Percentiles rank a stretch among this genome's conserved stretches.
Evolutionary conservation across 2,329 filamentous ascomycete species (phyloP).

Genomic region (Cytospora mali): DNA sequence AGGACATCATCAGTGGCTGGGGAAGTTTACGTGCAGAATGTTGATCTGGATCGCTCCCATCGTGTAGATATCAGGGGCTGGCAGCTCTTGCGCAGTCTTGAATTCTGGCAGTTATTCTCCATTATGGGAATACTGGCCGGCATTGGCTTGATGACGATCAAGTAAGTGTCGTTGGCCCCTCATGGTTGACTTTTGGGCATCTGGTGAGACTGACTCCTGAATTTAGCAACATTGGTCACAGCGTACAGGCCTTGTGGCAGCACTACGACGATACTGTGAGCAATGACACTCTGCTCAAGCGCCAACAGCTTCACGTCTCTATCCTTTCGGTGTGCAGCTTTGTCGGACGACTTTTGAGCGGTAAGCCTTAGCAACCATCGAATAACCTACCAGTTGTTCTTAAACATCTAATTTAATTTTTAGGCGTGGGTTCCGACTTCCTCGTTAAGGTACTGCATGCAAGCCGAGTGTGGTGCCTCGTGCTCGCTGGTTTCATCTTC

Average conservation of each 20-base stretch:
- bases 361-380: slow-evolving; percentile 50
- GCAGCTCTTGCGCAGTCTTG: slow-evolving; percentile 67
- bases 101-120: slow-evolving; percentile 90
- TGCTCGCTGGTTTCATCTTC: slow-evolving; percentile 77
- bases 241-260: slow-evolving; percentile 84
- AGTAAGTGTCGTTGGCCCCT: slow-evolving; percentile 60
- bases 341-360: slow-evolving; percentile 74
- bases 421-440: slow-evolving; percentile 86
- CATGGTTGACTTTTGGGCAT: background rate
- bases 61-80: slow-evolving; percentile 90
- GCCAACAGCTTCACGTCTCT: slow-evolving; percentile 90
- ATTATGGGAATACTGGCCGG: slow-evolving; percentile 91
- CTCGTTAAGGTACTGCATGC: slow-evolving; percentile 79
- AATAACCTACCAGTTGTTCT: background rate
- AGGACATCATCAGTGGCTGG: slow-evolving; percentile 56
- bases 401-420: slow-evolving; percentile 30
- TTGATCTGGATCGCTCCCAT: slow-evolving; percentile 74
- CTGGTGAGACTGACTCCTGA: slow-evolving; percentile 6
- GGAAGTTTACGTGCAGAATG: slow-evolving; percentile 57
- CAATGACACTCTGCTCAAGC: slow-evolving; percentile 74
- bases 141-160: slow-evolving; percentile 97
- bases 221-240: slow-evolving; percentile 87
- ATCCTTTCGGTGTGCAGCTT: slow-evolving; percentile 91
- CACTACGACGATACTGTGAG: slow-evolving; percentile 75
- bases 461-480: slow-evolving; percentile 89